A percentile compares a stretch with the other conserved stretches of the same genome.
phyloP scores from a whole-genome alignment of 108 stramenopile genomes.

The Cyclostephanos invisitatus region DNA sequence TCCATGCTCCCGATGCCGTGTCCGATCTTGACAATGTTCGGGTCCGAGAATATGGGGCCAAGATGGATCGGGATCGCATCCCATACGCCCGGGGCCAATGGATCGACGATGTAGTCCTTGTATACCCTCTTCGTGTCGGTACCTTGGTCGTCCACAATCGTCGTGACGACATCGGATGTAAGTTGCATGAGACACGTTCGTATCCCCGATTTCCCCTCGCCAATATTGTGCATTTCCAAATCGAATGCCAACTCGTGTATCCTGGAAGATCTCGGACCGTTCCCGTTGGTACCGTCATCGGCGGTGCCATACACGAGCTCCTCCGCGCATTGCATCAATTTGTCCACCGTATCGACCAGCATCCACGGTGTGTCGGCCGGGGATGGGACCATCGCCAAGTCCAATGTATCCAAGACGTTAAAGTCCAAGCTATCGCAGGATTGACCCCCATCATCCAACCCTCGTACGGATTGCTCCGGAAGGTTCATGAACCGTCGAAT shows the following conservation, averaged over 20 bases:
- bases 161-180: conserved; percentile 46
- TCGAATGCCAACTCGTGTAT: conserved; percentile 76
- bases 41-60: conserved; percentile 81
- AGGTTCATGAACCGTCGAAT: conserved; percentile 21
- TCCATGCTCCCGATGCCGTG: conserved; percentile 90
- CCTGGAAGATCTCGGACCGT: not conserved
- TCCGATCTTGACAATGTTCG: conserved; percentile 90
- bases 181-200: conserved; percentile 80
- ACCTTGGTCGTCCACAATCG: not conserved
- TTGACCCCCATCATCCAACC: conserved; percentile 25
- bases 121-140: conserved; percentile 10
- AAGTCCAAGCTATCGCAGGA: conserved; percentile 66
- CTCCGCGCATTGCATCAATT: conserved; percentile 60
- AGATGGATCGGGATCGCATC: conserved; percentile 55
- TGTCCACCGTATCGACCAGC: conserved; percentile 67
- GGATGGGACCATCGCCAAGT: conserved; percentile 53
- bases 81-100: conserved; percentile 75
- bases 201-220: conserved; percentile 25
- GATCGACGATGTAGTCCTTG: conserved; percentile 83
- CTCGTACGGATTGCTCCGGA: conserved; percentile 36
- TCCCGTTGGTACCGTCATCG: not conserved
- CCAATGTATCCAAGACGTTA: conserved; percentile 29
- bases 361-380: conserved; percentile 53
- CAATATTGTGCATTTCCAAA: conserved; percentile 71
- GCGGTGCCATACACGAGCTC: conserved; percentile 47